A percentile compares a stretch with the other conserved stretches of the same genome.
These are phyloP conservation scores for Lipomyces spencermartinsiae DNA, from an alignment of 805 yeast genomes.

Conservation along the genomic window DNA sequence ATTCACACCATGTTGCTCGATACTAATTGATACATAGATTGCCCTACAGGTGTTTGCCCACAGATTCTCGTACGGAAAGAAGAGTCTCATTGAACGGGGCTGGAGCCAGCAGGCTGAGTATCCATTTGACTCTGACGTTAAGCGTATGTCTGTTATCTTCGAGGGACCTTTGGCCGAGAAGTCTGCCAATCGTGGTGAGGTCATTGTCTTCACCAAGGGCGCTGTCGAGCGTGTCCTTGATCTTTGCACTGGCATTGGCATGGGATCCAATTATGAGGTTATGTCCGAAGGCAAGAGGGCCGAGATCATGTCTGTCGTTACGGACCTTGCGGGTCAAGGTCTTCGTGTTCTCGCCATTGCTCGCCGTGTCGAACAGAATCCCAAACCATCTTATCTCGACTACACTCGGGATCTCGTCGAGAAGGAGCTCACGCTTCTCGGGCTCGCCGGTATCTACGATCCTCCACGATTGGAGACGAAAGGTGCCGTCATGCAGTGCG, in stretches of 20 bases:
- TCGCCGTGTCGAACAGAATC: constrained; percentile 43
- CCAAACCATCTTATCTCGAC: constrained; percentile 38
- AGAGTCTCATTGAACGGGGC: constrained; percentile 49
- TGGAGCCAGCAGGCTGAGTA: constrained; percentile 62
- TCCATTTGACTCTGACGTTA: constrained; percentile 77
- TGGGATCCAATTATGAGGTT: constrained; percentile 25
- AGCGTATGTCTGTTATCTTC: constrained; percentile 73
- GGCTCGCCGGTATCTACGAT: constrained; percentile 78
- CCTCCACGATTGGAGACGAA: constrained; percentile 78
- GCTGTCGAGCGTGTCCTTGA: constrained; percentile 74
- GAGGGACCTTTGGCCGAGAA: constrained; percentile 43
- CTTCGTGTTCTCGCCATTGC: constrained; percentile 79
- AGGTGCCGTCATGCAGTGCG: constrained; percentile 68
- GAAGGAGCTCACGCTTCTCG: constrained; percentile 60
- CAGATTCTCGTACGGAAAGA: constrained; percentile 60
- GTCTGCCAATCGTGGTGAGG: constrained; percentile 24
- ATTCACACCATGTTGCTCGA: neutral
- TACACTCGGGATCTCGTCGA: constrained; percentile 57
- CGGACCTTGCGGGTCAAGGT: constrained; percentile 66
- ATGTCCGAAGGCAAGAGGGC: constrained; percentile 53
- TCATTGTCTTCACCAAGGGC: constrained; percentile 64
- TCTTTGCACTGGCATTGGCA: constrained; percentile 55
- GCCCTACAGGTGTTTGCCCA: constrained; percentile 81
- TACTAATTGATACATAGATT: constrained; percentile 46
- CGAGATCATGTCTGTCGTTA: constrained; percentile 61